Evolutionary conservation across 192 early-diverging fungal genomes (phyloP).

Genomic region (Coemansia sp.): DNA sequence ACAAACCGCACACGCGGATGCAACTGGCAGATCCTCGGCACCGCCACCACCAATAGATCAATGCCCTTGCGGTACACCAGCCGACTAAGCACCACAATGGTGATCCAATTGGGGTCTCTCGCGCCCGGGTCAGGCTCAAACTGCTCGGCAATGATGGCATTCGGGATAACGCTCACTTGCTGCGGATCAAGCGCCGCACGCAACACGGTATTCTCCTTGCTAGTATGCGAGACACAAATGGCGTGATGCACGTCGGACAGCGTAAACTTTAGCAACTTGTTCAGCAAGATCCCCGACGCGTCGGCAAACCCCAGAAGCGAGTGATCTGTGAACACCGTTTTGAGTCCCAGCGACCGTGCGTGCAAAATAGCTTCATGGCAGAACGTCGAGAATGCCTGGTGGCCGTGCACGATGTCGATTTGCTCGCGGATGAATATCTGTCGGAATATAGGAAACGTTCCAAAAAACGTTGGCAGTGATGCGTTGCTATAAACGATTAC

Average conservation of each 20-base stretch:
- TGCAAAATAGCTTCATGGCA: conserved; percentile 96
- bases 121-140: conserved; percentile 77
- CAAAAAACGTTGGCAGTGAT: conserved; percentile 84
- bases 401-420: conserved; percentile 95
- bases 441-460: conserved; percentile 89
- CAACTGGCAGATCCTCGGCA: conserved; percentile 85
- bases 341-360: conserved; percentile 92
- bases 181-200: conserved; percentile 85
- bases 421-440: conserved; percentile 87
- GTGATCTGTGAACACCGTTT: conserved; percentile 95
- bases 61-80: conserved; percentile 95
- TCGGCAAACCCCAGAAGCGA: conserved; percentile 97
- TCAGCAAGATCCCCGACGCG: conserved; percentile 85
- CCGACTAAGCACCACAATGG: conserved; percentile 89
- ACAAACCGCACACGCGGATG: conserved; percentile 83
- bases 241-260: conserved; percentile 96
- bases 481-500: conserved; percentile 84
- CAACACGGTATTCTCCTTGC: conserved; percentile 98
- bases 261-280: conserved; percentile 97
- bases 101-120: conserved; percentile 77
- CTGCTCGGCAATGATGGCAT: conserved; percentile 92
- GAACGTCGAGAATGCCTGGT: conserved; percentile 90
- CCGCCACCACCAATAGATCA: conserved; percentile 85
- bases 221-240: conserved; percentile 97
- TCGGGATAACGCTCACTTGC: conserved; percentile 94